Evolutionary conservation across 495 filamentous ascomycete species (phyloP).

Genomic region (Podospora pseudopauciseta): DNA sequence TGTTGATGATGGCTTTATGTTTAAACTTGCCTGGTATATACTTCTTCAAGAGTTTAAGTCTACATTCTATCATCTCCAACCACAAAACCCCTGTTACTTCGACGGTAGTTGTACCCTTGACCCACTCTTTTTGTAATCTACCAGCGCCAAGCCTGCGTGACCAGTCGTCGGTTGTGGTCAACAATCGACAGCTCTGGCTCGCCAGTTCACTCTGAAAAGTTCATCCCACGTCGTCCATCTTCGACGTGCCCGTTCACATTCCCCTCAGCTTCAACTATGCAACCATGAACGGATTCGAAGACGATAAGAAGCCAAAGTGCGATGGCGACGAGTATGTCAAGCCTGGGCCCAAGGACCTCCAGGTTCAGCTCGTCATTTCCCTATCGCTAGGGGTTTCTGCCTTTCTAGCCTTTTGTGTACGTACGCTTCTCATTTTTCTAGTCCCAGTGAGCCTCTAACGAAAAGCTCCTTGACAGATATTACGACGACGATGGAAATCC

Average conservation of each 20-base stretch:
- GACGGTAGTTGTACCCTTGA: neutral
- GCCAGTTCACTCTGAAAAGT: neutral
- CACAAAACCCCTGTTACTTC: neutral
- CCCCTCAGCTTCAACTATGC: neutral
- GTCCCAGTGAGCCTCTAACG: neutral
- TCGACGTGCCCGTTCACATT: neutral
- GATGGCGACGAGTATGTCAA: slow-evolving; percentile 31
- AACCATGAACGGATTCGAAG: slow-evolving; percentile 25
- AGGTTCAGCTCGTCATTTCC: slow-evolving; percentile 53
- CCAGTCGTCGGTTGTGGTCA: neutral
- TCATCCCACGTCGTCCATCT: neutral
- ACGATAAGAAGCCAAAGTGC: slow-evolving; percentile 24
- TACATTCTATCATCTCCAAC: neutral
- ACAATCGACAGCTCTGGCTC: neutral
- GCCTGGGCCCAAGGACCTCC: slow-evolving; percentile 40
- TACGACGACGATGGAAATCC: slow-evolving; percentile 87
- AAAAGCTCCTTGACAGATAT: slow-evolving; percentile 40
- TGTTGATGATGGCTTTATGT: neutral
- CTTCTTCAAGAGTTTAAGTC: neutral
- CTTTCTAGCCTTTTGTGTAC: slow-evolving; percentile 52
- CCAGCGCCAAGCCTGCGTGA: slow-evolving; percentile 4
- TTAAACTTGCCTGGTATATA: neutral
- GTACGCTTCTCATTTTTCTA: slow-evolving; percentile 8
- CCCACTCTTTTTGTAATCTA: neutral
- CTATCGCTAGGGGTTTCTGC: slow-evolving; percentile 48